Evolutionary conservation across 495 filamentous ascomycete species (phyloP).

Genomic region (Penicillium robsamsonii): DNA sequence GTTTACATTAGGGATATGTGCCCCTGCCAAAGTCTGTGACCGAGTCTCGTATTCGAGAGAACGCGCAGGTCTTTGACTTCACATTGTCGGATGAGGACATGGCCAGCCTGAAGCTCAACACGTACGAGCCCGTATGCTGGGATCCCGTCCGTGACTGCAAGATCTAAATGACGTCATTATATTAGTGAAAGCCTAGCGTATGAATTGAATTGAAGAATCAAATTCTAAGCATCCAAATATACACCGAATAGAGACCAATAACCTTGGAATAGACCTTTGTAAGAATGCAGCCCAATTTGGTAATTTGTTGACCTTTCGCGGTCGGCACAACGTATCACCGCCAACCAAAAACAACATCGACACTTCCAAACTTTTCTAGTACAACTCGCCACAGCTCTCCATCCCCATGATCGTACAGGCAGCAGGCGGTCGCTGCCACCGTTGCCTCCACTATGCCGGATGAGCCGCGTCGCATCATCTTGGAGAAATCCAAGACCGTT

Average conservation of each 20-base stretch:
- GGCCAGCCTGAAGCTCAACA: conserved; percentile 51
- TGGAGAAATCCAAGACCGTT: conserved; percentile 47
- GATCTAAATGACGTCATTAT: conserved; percentile 17
- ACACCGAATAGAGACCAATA: background rate
- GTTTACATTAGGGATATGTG: conserved; percentile 62
- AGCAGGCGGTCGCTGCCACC: conserved; percentile 22
- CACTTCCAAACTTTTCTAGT: background rate
- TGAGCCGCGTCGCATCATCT: conserved; percentile 39
- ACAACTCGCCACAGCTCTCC: conserved; percentile 7
- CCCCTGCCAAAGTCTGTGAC: conserved; percentile 65
- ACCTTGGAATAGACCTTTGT: background rate
- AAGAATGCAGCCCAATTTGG: conserved; percentile 17
- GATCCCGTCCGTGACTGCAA: conserved; percentile 59
- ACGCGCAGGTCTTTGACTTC: conserved; percentile 79
- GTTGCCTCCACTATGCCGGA: conserved; percentile 37
- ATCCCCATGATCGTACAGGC: conserved; percentile 18
- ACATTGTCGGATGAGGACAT: conserved; percentile 62
- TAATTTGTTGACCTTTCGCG: conserved; percentile 25
- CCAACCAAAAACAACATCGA: conserved; percentile 10
- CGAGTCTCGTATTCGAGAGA: conserved; percentile 62
- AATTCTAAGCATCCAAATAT: background rate
- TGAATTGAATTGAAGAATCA: background rate
- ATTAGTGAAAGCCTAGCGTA: conserved; percentile 23
- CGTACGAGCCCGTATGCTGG: conserved; percentile 67
- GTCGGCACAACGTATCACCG: conserved; percentile 40